Conservation (phyloP, 2,329 filamentous ascomycete species). For the Trichophyton benhamiae region DNA sequence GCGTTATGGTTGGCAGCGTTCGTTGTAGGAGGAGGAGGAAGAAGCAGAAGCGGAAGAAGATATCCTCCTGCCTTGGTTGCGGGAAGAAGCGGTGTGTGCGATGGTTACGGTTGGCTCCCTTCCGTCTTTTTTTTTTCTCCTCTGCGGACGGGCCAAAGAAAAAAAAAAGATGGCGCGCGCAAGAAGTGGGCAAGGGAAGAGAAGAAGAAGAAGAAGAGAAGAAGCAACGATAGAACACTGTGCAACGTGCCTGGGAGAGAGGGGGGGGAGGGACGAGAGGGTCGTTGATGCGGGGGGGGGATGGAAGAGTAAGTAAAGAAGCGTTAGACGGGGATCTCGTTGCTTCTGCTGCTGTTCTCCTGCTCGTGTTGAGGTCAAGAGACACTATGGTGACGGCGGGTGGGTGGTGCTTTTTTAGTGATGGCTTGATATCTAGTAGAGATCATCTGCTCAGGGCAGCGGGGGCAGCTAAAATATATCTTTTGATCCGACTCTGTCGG, state of each 20-base stretch:
- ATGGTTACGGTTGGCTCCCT: constrained; percentile 1
- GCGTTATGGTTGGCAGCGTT: constrained; percentile 6
- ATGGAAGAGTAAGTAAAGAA: neutral
- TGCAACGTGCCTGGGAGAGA: constrained; percentile 6
- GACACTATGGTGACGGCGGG: neutral
- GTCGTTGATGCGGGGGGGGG: constrained; percentile 1
- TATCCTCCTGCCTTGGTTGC: constrained; percentile 4
- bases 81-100: constrained; percentile 4
- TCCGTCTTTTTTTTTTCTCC: neutral
- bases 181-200: constrained; percentile 6
- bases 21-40: constrained; percentile 9
- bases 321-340: constrained; percentile 1
- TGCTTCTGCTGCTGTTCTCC: constrained; percentile 1
- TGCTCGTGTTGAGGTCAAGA: neutral
- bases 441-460: constrained; percentile 2
- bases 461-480: neutral
- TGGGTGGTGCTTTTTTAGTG: neutral
- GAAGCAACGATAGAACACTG: constrained; percentile 2
- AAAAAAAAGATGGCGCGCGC: constrained; percentile 6
- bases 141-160: neutral
- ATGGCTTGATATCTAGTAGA: neutral
- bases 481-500: constrained; percentile 1
- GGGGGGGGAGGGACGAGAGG: neutral
- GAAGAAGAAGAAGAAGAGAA: constrained; percentile 6
- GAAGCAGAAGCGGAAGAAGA: constrained; percentile 5